phyloP scores from a whole-genome alignment of 345 rosid species.

The Barbarea vulgaris region DNA sequence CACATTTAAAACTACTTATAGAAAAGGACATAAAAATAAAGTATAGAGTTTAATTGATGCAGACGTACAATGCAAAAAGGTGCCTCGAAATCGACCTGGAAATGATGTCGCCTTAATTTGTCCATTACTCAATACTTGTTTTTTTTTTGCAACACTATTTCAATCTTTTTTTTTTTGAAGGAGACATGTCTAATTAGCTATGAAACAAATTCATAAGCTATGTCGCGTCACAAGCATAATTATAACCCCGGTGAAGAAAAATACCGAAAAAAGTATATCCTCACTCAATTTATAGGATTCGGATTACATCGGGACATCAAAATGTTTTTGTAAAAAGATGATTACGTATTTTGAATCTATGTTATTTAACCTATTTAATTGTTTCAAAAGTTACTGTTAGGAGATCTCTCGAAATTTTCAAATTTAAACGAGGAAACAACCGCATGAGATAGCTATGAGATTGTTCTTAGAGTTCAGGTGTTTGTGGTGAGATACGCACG shows the following conservation, averaged over 20 bases:
- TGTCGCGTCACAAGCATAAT: constrained; percentile 14
- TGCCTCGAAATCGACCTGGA: constrained; percentile 37
- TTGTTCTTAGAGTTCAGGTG: no score
- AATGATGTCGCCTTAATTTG: constrained; percentile 27
- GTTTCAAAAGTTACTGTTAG: no score
- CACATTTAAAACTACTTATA: not conserved
- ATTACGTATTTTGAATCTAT: not conserved
- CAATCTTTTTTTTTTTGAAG: constrained; percentile 17
- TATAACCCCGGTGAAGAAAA: constrained; percentile 18
- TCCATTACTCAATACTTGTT: constrained; percentile 6
- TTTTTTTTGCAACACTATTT: not conserved
- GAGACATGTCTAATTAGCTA: constrained; percentile 25
- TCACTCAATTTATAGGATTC: not conserved
- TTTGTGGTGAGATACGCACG: no score
- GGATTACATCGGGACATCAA: constrained; percentile 2
- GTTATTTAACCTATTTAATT: not conserved
- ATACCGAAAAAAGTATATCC: constrained; percentile 15
- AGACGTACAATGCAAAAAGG: constrained; percentile 37
- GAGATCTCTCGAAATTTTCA: no score
- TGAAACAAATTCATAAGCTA: constrained; percentile 7
- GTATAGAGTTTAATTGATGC: constrained; percentile 21
- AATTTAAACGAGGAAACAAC: no score
- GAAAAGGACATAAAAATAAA: constrained; percentile 6
- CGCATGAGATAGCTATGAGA: no score
- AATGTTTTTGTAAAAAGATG: not conserved